phyloP scores from a whole-genome alignment of 164 flowering plant species.

The Macadamia tetraphylla region DNA sequence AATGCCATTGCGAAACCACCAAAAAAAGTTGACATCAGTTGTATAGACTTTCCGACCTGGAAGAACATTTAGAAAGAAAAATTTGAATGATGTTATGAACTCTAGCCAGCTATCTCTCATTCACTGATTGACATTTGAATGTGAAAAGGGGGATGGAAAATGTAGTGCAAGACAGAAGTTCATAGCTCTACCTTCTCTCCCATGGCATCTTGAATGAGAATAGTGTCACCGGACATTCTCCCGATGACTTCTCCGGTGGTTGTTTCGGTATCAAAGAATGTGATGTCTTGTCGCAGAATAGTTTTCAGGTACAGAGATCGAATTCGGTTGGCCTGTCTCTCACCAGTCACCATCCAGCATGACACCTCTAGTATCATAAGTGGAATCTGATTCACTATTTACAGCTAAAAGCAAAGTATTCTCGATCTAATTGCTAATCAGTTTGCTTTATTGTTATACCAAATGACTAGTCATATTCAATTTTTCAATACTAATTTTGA shows the following conservation, averaged over 20 bases:
- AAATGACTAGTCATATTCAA: no score
- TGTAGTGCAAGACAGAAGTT: no score
- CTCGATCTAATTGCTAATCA: no score
- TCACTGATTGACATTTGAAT: not conserved
- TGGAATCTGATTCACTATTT: not conserved
- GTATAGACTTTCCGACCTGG: slow-evolving; percentile 25
- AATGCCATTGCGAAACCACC: slow-evolving; percentile 23
- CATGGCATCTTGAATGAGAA: slow-evolving; percentile 70
- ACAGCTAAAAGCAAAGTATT: no score
- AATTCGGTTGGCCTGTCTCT: slow-evolving; percentile 49
- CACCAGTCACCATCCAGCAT: slow-evolving; percentile 61
- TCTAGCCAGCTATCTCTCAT: not conserved
- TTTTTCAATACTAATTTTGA: no score
- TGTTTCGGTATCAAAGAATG: slow-evolving; percentile 60
- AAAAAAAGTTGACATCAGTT: slow-evolving; percentile 15
- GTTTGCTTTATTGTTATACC: no score
- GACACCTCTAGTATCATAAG: slow-evolving; percentile 39
- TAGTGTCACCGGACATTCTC: slow-evolving; percentile 67
- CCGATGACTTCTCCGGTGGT: slow-evolving; percentile 64
- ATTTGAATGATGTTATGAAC: not conserved
- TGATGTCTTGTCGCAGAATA: slow-evolving; percentile 58
- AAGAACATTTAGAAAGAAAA: not conserved
- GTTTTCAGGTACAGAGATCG: slow-evolving; percentile 47
- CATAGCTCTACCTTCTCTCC: slow-evolving; percentile 49
- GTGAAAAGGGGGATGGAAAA: not conserved